phyloP scores from a whole-genome alignment of 2,329 filamentous ascomycete genomes.

The Amylocarpus encephaloides region DNA sequence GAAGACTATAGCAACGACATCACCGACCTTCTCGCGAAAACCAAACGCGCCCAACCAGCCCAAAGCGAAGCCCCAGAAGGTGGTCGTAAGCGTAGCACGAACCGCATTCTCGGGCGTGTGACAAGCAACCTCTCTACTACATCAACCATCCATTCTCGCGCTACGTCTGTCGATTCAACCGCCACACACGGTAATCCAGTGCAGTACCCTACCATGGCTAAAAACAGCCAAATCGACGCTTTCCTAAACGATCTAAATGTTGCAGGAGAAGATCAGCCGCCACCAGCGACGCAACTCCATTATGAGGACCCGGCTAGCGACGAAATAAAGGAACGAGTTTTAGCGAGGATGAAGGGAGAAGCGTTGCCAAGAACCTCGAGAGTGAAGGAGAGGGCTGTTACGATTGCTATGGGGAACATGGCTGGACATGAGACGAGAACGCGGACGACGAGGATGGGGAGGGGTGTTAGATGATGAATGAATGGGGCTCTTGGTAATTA shows the following conservation, averaged over 20 bases:
- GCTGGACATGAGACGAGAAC: too few species aligned
- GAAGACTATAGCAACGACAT: conserved; percentile 26
- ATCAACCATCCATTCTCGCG: conserved; percentile 37
- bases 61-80: conserved; percentile 23
- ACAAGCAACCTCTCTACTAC: conserved; percentile 50
- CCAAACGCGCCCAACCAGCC: conserved; percentile 19
- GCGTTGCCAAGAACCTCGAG: conserved; percentile 16
- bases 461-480: too few species aligned
- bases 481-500: too few species aligned
- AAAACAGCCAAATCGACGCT: conserved; percentile 21
- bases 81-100: conserved; percentile 18
- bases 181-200: conserved; percentile 26
- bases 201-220: conserved; percentile 18
- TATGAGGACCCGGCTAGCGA: conserved; percentile 30
- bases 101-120: conserved; percentile 48
- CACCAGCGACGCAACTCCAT: conserved; percentile 26
- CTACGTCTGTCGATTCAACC: conserved; percentile 36
- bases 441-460: too few species aligned
- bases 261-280: conserved; percentile 15
- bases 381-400: conserved; percentile 17
- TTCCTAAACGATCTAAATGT: conserved; percentile 20
- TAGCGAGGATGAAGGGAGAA: conserved; percentile 30
- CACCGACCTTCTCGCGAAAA: conserved; percentile 28
- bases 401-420: conserved; percentile 9
- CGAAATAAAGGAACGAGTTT: conserved; percentile 23